phyloP scores from a whole-genome alignment of 768 basidiomycete species.

The Trametes maxima region DNA sequence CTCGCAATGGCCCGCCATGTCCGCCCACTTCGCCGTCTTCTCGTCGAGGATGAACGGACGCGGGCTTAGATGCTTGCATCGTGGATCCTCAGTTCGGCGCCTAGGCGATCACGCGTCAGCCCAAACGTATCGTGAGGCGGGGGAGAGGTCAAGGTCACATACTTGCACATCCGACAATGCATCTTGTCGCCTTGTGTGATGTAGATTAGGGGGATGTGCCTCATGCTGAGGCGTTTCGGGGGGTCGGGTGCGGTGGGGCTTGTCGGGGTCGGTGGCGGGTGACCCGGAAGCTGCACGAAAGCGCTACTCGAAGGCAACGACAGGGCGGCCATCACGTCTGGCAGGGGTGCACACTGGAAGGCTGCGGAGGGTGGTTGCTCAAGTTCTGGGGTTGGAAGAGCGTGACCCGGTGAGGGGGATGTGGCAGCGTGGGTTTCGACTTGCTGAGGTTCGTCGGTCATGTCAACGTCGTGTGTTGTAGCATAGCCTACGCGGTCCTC shows the following conservation, averaged over 20 bases:
- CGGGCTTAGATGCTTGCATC: neutral
- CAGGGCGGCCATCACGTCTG: neutral
- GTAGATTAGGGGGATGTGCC: slow-evolving; percentile 26
- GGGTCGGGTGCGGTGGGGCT: neutral
- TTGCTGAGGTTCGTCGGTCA: neutral
- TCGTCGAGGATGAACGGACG: slow-evolving; percentile 2
- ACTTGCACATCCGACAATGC: slow-evolving; percentile 26
- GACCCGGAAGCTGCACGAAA: slow-evolving; percentile 2
- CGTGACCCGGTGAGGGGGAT: neutral
- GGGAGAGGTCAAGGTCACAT: slow-evolving; percentile 4
- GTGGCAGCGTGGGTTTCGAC: neutral
- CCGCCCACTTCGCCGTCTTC: slow-evolving; percentile 17
- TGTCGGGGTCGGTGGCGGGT: slow-evolving; percentile 1
- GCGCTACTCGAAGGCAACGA: neutral
- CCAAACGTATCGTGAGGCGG: no score
- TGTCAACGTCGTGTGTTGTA: neutral
- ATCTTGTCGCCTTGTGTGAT: slow-evolving; percentile 6
- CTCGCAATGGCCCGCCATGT: slow-evolving; percentile 22
- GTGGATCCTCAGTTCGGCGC: neutral
- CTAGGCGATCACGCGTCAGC: no score
- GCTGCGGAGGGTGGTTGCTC: neutral
- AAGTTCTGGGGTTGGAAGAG: neutral
- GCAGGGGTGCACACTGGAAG: neutral
- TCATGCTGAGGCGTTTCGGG: slow-evolving; percentile 14
- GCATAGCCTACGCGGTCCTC: neutral